A percentile compares a stretch with the other conserved stretches of the same genome.
phyloP scores from a whole-genome alignment of 2,329 filamentous ascomycete genomes.

The Fusarium azukiicola region DNA sequence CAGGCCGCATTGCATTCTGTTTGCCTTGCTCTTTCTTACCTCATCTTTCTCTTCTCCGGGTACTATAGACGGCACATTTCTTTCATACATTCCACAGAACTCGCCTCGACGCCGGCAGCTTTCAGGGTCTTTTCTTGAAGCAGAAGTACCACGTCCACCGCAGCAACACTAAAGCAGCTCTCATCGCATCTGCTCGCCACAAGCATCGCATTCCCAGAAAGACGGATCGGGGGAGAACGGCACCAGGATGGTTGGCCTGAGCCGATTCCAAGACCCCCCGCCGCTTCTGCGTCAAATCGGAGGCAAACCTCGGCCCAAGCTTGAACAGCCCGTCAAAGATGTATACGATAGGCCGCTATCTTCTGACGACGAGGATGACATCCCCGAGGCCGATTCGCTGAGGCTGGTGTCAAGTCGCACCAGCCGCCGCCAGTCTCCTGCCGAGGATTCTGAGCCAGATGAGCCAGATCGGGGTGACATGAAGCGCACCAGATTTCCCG shows the following conservation, averaged over 20 bases:
- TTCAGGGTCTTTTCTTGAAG: background rate
- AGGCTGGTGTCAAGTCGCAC: slow-evolving; percentile 9
- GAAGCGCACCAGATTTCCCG: slow-evolving; percentile 57
- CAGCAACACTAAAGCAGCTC: slow-evolving; percentile 11
- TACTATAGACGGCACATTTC: slow-evolving; percentile 12
- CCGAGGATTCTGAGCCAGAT: slow-evolving; percentile 55
- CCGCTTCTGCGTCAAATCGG: slow-evolving; percentile 44
- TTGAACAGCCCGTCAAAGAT: slow-evolving; percentile 39
- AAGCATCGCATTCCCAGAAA: background rate
- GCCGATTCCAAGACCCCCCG: slow-evolving; percentile 29
- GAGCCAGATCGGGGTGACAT: slow-evolving; percentile 57
- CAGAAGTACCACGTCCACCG: background rate
- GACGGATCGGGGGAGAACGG: background rate
- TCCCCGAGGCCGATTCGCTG: slow-evolving; percentile 17
- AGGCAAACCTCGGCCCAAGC: slow-evolving; percentile 27
- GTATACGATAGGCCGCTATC: slow-evolving; percentile 55
- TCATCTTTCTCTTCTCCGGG: background rate
- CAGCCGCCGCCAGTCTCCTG: slow-evolving; percentile 11
- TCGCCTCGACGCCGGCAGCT: background rate
- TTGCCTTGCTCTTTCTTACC: background rate
- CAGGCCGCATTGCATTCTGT: background rate
- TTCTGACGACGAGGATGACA: slow-evolving; percentile 51
- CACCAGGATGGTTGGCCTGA: slow-evolving; percentile 49
- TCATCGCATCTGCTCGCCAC: background rate
- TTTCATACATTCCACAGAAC: background rate